These are phyloP conservation scores for Haematococcus lacustris DNA, from an alignment of 139 green algal species.

Conservation along the genomic window DNA sequence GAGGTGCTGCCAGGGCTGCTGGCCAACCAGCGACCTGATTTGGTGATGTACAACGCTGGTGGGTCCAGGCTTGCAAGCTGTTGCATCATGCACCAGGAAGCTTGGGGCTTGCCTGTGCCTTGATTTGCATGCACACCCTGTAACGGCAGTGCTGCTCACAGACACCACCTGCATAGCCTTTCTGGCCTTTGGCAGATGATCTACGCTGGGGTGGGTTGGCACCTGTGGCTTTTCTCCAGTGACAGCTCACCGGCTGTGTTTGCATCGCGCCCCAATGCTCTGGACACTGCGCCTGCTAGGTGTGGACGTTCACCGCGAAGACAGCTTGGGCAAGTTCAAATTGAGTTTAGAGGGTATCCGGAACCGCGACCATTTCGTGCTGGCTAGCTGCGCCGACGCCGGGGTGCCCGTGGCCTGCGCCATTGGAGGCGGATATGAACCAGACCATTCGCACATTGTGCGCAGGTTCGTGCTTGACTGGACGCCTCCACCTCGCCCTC, in stretches of 20 bases:
- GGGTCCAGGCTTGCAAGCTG: no score
- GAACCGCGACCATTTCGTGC: conserved; percentile 30
- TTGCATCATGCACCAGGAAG: no score
- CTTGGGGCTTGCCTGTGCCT: no score
- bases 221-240: no score
- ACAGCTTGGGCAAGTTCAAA: conserved; percentile 33
- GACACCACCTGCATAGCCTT: background rate
- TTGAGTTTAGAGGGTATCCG: conserved; percentile 39
- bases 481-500: background rate
- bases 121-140: no score
- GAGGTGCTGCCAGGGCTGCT: conserved; percentile 40
- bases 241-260: background rate
- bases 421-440: conserved; percentile 49
- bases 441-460: conserved; percentile 36
- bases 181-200: no score
- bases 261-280: no score
- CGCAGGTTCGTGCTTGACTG: background rate
- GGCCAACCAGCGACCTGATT: conserved; percentile 19
- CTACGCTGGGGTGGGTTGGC: no score
- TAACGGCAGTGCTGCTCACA: no score
- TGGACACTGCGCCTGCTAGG: background rate
- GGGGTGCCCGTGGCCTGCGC: conserved; percentile 34
- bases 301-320: conserved; percentile 48
- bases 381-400: conserved; percentile 18
- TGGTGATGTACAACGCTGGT: conserved; percentile 57